A percentile compares a stretch with the other conserved stretches of the same genome.
These are phyloP conservation scores for Chalciporus piperatoides DNA, from an alignment of 1,284 basidiomycete genomes.

Conservation along the genomic window DNA sequence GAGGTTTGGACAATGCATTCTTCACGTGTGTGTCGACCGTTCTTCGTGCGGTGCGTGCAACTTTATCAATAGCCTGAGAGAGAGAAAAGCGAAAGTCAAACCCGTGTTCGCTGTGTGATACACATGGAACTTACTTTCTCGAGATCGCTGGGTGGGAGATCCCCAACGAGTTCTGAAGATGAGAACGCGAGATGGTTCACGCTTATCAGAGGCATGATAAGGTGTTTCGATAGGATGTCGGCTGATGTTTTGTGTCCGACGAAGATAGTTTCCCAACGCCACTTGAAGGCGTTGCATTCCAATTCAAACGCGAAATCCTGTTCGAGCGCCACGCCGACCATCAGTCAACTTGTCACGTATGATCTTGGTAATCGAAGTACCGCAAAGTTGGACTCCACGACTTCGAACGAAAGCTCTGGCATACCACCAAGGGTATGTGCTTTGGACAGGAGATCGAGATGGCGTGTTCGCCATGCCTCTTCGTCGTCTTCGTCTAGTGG, in stretches of 20 bases:
- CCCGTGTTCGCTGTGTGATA: not conserved
- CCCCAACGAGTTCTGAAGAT: slow-evolving; percentile 51
- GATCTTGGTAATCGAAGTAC: slow-evolving; percentile 34
- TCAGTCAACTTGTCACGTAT: slow-evolving; percentile 13
- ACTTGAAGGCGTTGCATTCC: slow-evolving; percentile 58
- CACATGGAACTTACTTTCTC: slow-evolving; percentile 58
- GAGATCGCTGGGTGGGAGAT: slow-evolving; percentile 52
- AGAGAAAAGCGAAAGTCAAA: slow-evolving; percentile 9
- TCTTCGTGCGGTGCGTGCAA: slow-evolving; percentile 62
- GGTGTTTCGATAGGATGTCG: slow-evolving; percentile 68
- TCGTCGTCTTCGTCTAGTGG: slow-evolving; percentile 43
- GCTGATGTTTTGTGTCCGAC: slow-evolving; percentile 61
- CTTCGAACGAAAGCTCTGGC: slow-evolving; percentile 53
- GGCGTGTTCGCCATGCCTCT: slow-evolving; percentile 49
- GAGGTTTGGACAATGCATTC: slow-evolving; percentile 63
- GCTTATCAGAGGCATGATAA: slow-evolving; percentile 71
- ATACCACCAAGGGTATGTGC: slow-evolving; percentile 59
- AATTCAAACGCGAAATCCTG: slow-evolving; percentile 67
- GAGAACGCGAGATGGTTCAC: slow-evolving; percentile 62
- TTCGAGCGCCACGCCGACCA: slow-evolving; percentile 3
- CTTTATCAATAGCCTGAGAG: slow-evolving; percentile 59
- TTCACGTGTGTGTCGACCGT: slow-evolving; percentile 67
- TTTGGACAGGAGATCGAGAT: slow-evolving; percentile 49
- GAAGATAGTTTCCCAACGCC: slow-evolving; percentile 72
- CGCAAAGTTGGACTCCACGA: slow-evolving; percentile 53